Conservation (phyloP, 1,139 yeast species). For the Lodderomyces jiufengensis region DNA sequence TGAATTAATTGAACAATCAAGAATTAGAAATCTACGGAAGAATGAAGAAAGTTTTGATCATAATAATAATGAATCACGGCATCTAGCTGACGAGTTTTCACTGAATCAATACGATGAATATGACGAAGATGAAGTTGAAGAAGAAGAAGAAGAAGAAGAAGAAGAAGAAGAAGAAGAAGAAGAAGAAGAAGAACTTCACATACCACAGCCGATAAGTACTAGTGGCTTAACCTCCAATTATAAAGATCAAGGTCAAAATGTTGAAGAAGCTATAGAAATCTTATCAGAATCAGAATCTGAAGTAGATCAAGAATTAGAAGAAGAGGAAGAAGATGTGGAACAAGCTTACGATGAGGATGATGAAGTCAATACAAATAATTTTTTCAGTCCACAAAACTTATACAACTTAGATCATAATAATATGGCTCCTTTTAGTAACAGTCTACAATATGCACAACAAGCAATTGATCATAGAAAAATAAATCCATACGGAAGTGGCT, state of each 20-base stretch:
- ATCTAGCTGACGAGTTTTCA: background rate
- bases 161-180: conserved; percentile 12
- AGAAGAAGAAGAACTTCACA: conserved; percentile 6
- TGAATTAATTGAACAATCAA: conserved; percentile 6
- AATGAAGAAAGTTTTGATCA: background rate
- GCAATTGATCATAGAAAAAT: background rate
- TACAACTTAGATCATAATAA: too few species aligned
- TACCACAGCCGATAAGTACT: background rate
- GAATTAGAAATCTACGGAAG: background rate
- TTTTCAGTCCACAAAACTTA: too few species aligned
- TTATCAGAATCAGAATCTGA: conserved; percentile 9
- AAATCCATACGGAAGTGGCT: background rate
- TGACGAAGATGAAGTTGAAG: conserved; percentile 9
- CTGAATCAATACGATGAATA: conserved; percentile 3
- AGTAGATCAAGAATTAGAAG: conserved; percentile 10
- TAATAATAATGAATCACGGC: conserved; percentile 1
- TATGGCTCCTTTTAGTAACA: too few species aligned
- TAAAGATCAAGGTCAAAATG: conserved; percentile 10
- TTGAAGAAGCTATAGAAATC: conserved; percentile 11
- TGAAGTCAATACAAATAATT: conserved; percentile 4
- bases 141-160: conserved; percentile 8
- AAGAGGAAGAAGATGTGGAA: conserved; percentile 10
- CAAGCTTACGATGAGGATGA: conserved; percentile 11
- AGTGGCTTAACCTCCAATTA: conserved; percentile 1
- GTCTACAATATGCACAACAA: background rate